Conservation (phyloP, 495 filamentous ascomycete species). For the Glonium stellatum region DNA sequence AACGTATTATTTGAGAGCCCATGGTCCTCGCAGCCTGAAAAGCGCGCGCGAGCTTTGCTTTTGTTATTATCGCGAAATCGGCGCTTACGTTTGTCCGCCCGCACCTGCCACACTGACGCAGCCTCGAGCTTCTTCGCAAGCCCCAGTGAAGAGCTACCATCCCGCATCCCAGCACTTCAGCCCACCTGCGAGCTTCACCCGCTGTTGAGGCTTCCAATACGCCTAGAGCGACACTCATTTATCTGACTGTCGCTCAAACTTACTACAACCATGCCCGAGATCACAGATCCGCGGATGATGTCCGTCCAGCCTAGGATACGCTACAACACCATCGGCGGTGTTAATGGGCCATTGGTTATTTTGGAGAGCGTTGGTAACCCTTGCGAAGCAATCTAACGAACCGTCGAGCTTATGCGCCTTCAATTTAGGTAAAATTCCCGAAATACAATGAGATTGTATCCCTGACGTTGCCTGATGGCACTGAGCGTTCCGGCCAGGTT, state of each 20-base stretch:
- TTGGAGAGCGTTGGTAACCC: slow-evolving; percentile 68
- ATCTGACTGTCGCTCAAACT: not conserved
- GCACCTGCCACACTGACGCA: slow-evolving; percentile 6
- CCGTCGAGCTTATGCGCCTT: slow-evolving; percentile 18
- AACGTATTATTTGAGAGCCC: no score
- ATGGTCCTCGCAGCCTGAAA: no score
- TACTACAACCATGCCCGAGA: slow-evolving; percentile 36
- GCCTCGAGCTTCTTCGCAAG: not conserved
- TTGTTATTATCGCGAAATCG: slow-evolving; percentile 2
- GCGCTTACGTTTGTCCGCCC: slow-evolving; percentile 1
- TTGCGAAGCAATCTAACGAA: not conserved
- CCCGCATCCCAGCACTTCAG: not conserved
- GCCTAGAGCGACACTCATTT: not conserved
- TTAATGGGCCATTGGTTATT: slow-evolving; percentile 96
- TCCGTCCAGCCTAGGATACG: slow-evolving; percentile 75
- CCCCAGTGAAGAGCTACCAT: not conserved
- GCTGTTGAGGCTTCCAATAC: not conserved
- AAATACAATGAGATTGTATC: slow-evolving; percentile 97
- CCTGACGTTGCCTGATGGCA: slow-evolving; percentile 90
- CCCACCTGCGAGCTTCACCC: not conserved
- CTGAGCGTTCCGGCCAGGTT: slow-evolving; percentile 89
- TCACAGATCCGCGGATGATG: slow-evolving; percentile 72
- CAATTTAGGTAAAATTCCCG: slow-evolving; percentile 82
- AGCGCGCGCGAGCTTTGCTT: not conserved
- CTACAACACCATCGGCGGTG: slow-evolving; percentile 97